Evolutionary conservation across 768 basidiomycete species (phyloP), one percentile per base, ranked within the genome.

Genomic region (Megacollybia marginata): DNA sequence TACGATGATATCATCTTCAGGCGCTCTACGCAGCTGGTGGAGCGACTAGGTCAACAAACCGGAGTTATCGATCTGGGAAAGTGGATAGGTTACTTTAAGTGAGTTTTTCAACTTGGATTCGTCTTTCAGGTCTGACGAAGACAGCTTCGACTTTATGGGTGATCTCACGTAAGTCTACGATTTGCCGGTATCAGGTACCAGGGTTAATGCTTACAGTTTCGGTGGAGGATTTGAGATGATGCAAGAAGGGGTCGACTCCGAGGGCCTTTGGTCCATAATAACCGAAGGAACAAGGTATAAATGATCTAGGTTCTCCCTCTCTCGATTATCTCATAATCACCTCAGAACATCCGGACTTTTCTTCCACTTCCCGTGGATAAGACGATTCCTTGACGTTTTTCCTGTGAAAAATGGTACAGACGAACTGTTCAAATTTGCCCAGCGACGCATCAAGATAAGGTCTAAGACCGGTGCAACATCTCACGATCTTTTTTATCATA

Each of bases 391-490:
- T 28, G 23, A 28, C 23, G 9, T 48, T 48, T 10, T 28, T 33
- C 13, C 34, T n/a, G 31, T 16, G 31, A 38, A 47, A 10, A 42
- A 32, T 5, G 20, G 46, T 47, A 23, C 28, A 18, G 7, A 55
- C 57, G n/a, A 38, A 47, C 13, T 40, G 56, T 18, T 53, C 52
- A n/a, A 18, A 9, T 12, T 47, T 49, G 40, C 49, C 55, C 45
- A 56, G 56, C 34, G 42, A 44, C 69, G 83, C 40, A 83, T 80
- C 2, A 67, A 85, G 36, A 69, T 68, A 52, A 67, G 84, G 31
- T 82, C 80, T 56, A 75, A 80, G 64, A 75, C 78, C 19, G 58
- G 58, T 0, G 51, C 58, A 10, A 47, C 48, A 4, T 45, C 44
- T 9, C 54, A 56, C 33, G 58, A 61, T 47, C 40, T 61, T 4